Base-by-base conservation (phyloP, 208 protist genomes). In the Wallacemonas sp. region DNA sequence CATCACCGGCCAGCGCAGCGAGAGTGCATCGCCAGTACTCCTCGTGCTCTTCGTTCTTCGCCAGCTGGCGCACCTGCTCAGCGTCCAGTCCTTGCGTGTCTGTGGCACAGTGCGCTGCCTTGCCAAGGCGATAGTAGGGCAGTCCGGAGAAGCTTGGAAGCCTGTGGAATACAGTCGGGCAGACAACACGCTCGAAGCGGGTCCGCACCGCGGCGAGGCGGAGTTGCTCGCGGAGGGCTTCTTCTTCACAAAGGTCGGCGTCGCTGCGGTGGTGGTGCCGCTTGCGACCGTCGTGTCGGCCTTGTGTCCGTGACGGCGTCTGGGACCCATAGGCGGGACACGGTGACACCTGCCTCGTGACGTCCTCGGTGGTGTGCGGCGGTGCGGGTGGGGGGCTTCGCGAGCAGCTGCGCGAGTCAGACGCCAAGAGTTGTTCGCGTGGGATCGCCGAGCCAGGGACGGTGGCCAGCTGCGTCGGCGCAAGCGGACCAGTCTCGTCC, bases 11-110 rank as follows among this genome's bases (percentile, higher is more conserved):
- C 13, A 94, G 66, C 27, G 85, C 77, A 3, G 88, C 71, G 12
- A 90, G 53, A 5, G 85, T 68, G 61, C 88, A 92, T n/a, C 76
- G 79, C 13, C 69, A 71, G 24, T 73, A 42, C 66, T 94, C 88
- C 36, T 57, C 58, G 32, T 72, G 30, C 63, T 84, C 82, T 71
- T 79, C 68, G 17, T 46, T 62, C 59, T 77, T 83, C 38, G 76
- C 76, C 26, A 54, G 42, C 50, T 76, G 73, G 34, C 74, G 72
- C 27, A 71, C 73, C 36, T 73, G 66, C 8, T n/a, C 52, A 3
- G 4, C 10, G 27, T 3, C 42, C 22, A 24, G 34, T 2, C 33
- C 63, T 22, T 83, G 17, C 26, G 84, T 37, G 39, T 89, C 79
- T 3, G 71, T 66, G 1, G 63, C 68, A n/a, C n/a, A n/a, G n/a